Percentiles rank a stretch among this genome's conserved stretches.
Conservation (phyloP, 441 rosid genomes). For the Iberis amara region DNA sequence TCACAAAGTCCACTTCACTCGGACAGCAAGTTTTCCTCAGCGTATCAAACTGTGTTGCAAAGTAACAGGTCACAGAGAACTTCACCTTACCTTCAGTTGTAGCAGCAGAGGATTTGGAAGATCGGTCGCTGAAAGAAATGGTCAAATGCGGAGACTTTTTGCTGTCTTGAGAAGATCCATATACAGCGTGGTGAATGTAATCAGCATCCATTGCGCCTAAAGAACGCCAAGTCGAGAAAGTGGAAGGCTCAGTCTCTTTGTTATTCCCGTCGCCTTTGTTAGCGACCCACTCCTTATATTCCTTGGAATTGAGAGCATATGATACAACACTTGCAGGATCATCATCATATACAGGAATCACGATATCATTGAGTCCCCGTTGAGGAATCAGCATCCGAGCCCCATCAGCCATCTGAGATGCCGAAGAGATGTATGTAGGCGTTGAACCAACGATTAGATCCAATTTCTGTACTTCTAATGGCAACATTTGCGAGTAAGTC, state of each 20-base stretch:
- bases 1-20: conserved; percentile 61
- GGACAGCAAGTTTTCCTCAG: conserved; percentile 81
- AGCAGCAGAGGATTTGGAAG: conserved; percentile 30
- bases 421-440: conserved; percentile 51
- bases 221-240: conserved; percentile 63
- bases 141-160: conserved; percentile 70
- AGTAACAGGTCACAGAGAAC: conserved; percentile 83
- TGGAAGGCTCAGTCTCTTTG: conserved; percentile 46
- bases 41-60: conserved; percentile 74
- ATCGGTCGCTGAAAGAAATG: conserved; percentile 58
- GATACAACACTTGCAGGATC: conserved; percentile 87
- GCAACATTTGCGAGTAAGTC: conserved; percentile 57
- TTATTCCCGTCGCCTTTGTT: conserved; percentile 33
- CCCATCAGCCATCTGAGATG: conserved; percentile 63
- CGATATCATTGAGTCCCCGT: conserved; percentile 45
- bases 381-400: conserved; percentile 67
- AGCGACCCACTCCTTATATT: conserved; percentile 65
- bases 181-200: conserved; percentile 48
- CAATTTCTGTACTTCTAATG: conserved; percentile 63
- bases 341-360: conserved; percentile 72
- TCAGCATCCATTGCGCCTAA: conserved; percentile 58
- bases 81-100: conserved; percentile 61
- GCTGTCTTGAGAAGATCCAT: conserved; percentile 55
- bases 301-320: conserved; percentile 74
- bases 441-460: conserved; percentile 47